phyloP scores from a whole-genome alignment of 2,329 filamentous ascomycete genomes.

The Claviceps quebecensis region DNA sequence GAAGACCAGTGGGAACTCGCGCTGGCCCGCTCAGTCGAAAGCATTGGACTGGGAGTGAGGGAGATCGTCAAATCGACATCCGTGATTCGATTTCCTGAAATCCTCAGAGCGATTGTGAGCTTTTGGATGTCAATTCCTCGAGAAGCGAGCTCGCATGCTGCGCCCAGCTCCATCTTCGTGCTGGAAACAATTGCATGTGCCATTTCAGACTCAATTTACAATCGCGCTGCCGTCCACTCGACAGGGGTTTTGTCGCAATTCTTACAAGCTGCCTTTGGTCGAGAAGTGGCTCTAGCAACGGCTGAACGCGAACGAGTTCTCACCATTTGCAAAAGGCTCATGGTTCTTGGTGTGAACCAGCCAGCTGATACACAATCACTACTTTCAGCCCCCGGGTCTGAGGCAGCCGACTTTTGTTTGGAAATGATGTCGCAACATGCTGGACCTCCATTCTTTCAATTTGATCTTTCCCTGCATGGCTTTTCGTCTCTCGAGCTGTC shows the following conservation, averaged over 20 bases:
- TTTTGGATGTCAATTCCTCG: constrained; percentile 51
- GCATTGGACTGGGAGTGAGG: constrained; percentile 26
- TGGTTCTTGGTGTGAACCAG: constrained; percentile 61
- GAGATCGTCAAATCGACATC: constrained; percentile 37
- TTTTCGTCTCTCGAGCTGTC: constrained; percentile 83
- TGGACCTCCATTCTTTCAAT: constrained; percentile 76
- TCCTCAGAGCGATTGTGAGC: constrained; percentile 46
- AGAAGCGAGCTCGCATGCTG: constrained; percentile 26
- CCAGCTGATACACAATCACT: constrained; percentile 77
- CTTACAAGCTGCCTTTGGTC: constrained; percentile 45
- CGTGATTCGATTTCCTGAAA: constrained; percentile 45
- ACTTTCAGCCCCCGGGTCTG: constrained; percentile 35
- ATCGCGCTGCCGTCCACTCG: constrained; percentile 56
- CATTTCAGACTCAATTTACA: constrained; percentile 49
- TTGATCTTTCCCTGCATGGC: constrained; percentile 78
- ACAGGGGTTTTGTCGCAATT: constrained; percentile 57
- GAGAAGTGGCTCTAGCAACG: constrained; percentile 34
- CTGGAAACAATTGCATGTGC: constrained; percentile 48
- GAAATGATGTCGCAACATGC: constrained; percentile 61
- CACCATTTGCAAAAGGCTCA: constrained; percentile 53
- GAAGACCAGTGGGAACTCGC: constrained; percentile 26
- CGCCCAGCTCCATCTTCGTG: constrained; percentile 47
- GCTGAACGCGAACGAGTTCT: constrained; percentile 46
- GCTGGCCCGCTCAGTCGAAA: constrained; percentile 22
- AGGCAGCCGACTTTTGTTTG: constrained; percentile 55